phyloP scores from a whole-genome alignment of 805 yeast genomes.

The Limtongia smithiae region DNA sequence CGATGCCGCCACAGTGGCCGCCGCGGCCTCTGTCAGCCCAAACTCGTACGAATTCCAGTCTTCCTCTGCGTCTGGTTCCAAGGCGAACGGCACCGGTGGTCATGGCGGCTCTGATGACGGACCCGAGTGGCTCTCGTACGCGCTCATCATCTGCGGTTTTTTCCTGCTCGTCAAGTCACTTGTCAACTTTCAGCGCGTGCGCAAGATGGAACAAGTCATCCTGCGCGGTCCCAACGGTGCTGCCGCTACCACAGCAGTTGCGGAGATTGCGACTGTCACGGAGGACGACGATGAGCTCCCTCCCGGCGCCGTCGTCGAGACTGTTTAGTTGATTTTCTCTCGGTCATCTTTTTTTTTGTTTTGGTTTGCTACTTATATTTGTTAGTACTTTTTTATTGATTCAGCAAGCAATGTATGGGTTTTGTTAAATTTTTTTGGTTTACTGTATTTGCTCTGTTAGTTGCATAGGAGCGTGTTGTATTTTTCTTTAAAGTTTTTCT shows the following conservation, averaged over 20 bases:
- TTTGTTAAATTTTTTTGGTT: background rate
- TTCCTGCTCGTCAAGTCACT: constrained; percentile 63
- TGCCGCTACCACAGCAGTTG: constrained; percentile 3
- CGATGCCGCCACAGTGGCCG: constrained; percentile 34
- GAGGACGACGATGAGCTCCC: background rate
- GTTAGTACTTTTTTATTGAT: background rate
- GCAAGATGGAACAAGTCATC: constrained; percentile 66
- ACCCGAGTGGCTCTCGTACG: constrained; percentile 51
- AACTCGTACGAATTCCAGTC: constrained; percentile 47
- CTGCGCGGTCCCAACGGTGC: constrained; percentile 31
- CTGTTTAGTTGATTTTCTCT: background rate
- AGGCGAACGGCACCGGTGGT: constrained; percentile 17
- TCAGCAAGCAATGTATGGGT: background rate
- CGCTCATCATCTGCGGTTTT: constrained; percentile 64
- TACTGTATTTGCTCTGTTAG: too few species aligned
- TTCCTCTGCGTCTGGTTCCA: constrained; percentile 28
- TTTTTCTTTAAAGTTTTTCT: too few species aligned
- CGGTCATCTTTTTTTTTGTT: background rate
- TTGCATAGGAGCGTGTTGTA: too few species aligned
- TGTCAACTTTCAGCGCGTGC: constrained; percentile 71
- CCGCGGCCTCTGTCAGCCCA: constrained; percentile 45
- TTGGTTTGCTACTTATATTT: background rate
- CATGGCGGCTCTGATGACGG: constrained; percentile 12
- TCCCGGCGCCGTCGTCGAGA: too few species aligned
- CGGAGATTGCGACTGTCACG: background rate